Base-by-base conservation (phyloP, 768 basidiomycete species). In the Lactifluus volemus region DNA sequence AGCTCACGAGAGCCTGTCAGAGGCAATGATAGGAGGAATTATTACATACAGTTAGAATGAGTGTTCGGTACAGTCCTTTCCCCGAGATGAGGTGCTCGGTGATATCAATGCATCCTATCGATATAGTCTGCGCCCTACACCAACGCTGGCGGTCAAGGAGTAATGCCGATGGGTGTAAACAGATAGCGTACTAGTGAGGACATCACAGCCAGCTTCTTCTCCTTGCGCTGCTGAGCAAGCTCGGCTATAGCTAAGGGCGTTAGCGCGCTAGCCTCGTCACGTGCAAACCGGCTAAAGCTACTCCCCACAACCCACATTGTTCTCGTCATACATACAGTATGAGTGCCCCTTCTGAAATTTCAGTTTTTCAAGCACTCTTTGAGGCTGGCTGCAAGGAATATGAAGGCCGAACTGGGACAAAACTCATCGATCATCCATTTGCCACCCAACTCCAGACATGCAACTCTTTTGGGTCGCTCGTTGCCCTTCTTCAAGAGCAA, bases 41-140 rank as follows among this genome's bases (percentile, higher is more conserved):
- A 25, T 25, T 52, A 45, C 58, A 63, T 60, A 41, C 29, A 25
- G 38, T 44, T 68, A 91, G 77, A 95, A 96, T 11, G 79, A 76
- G 68, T 93, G 85, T 72, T 96, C 93, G 17, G 93, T 96, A 19
- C 92, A 95, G 70, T 92, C 92, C 69, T 85, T 84, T 32, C 93
- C 93, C 61, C 85, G 73, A 15, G 89, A 81, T 9, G 86, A 89
- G 4, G 92, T 94, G 67, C 88, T 89, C 34, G 92, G 92, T 11
- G 91, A 93, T 76, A 73, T 95, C 92, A 59, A 93, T 84, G 72
- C 2, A 25, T 25, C 25, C 25, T 25, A 25, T 25, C 25, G 25
- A 25, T 25, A 25, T 95, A 96, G 69, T 88, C 89, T 25, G 92
- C 92, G 39, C 93, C 88, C 88, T 90, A 67, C 7, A 66, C 42